phyloP scores from a whole-genome alignment of 352 stramenopile genomes.

The Phytophthora constricta region DNA sequence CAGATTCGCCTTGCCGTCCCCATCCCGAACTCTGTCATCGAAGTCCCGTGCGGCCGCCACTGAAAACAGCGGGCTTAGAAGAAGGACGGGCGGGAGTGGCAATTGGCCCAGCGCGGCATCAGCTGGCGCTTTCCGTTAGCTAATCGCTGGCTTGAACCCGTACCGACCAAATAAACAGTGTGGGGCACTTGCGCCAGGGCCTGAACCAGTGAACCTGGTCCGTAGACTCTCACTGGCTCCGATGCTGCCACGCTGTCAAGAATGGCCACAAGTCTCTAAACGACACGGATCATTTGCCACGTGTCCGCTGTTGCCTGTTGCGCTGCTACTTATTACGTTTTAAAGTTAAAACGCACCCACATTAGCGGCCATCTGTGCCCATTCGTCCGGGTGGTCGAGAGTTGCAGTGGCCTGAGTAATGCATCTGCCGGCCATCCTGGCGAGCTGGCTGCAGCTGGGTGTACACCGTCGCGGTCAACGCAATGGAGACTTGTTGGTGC shows the following conservation, averaged over 20 bases:
- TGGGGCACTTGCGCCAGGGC: not conserved
- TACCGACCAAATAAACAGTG: no score
- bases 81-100: not conserved
- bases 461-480: not conserved
- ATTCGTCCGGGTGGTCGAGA: not conserved
- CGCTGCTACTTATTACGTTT: not conserved
- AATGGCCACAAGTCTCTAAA: not conserved
- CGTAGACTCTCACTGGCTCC: no score
- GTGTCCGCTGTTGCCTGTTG: not conserved
- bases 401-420: not conserved
- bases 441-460: not conserved
- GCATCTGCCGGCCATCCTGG: not conserved
- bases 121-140: not conserved
- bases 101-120: not conserved
- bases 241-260: not conserved
- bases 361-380: not conserved
- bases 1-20: not conserved
- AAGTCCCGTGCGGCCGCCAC: not conserved
- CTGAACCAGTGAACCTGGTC: not conserved
- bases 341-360: no score
- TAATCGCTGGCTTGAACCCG: not conserved
- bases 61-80: not conserved
- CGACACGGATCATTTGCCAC: no score
- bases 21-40: conserved; percentile 1
- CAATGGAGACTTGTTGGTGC: no score